Base-by-base conservation (phyloP, 148 eudicot genomes). In the Amaranthus palmeri region DNA sequence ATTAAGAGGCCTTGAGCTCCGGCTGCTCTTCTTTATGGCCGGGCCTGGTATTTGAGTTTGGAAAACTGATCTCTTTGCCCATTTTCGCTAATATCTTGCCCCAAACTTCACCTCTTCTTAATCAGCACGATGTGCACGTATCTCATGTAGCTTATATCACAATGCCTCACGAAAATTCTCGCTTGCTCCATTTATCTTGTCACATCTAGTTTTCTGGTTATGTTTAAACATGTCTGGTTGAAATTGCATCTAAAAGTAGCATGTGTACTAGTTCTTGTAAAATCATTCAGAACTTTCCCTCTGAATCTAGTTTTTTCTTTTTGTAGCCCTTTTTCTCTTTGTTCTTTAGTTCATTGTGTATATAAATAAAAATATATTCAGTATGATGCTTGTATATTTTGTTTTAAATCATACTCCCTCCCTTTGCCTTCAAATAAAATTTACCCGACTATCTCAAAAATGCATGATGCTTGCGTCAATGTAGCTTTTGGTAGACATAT, bases 191-290 rank as follows among this genome's bases (percentile, higher is more conserved):
- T 8, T 53, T 42, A 15, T 7, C 10, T 25, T 64, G 53, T 65
- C 11, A n/a, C 53, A 65, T 47, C 15, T 47, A 5, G 36, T 46
- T 4, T 15, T 46, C 40, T 25, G 13, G 17, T 49, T 2, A 25
- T 67, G 45, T 50, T 67, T 9, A 36, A 66, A 64, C n/a, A 49
- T 67, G 10, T 17, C 6, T 74, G 64, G 9, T 67, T 61, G 11
- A 46, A 58, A 53, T 17, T 51, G 48, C 48, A 68, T 55, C 3
- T 9, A 17, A 67, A 13, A 18, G 70, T 40, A 67, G 56, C 45
- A 18, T 18, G 11, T 7, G 42, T 48, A 66, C 14, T 18, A 56
- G 5, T 48, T 10, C 45, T 50, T 67, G 12, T 4, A 48, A 49
- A 42, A 64, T 25, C 0, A 25, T 25, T 8, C 0, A 18, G 50